Base-by-base conservation (phyloP, 306 rosid genomes). In the Mimosa pudica region DNA sequence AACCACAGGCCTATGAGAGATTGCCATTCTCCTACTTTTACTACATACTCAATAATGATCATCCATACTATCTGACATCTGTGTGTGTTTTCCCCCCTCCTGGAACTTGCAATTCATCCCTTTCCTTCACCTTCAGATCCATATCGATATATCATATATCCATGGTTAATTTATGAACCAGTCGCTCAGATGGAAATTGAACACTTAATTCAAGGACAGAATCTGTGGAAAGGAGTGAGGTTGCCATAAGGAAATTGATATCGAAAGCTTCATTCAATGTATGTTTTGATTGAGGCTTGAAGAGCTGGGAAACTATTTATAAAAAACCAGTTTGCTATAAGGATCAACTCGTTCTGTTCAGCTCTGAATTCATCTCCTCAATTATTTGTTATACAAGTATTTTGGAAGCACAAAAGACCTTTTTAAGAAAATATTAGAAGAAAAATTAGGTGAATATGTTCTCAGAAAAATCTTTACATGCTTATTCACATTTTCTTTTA, bases 151-250 rank as follows among this genome's bases (percentile, higher is more conserved):
- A 36, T 54, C 10, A 57, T 36, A 55, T n/a, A 36, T 54, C 10
- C 64, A 52, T 4, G 57, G 45, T 33, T 36, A 58, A 35, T 17
- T 36, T 10, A 17, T 48, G 57, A 36, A 36, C 74, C 6, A 9
- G 11, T 65, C 44, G 55, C 74, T 70, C 20, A 41, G n/a, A 46
- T 18, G 38, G 24, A 49, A 30, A 44, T 55, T 69, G 42, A 78
- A 12, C 54, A 44, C 12, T 41, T 55, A 44, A 44, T 69, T 78
- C 81, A 54, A 6, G 32, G 54, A 45, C 57, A 30, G 35, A 67
- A 24, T 78, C 10, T 69, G 35, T 24, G n/a, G 57, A n/a, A 24
- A 48, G 52, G 52, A 48, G 52, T 3, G 11, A 48, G 52, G 12
- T 38, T 38, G 42, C 42, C 42, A 2, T 38, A 5, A 24, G 36